Base-by-base conservation (phyloP, 1,284 basidiomycete genomes). In the Boletellus deceptivus region DNA sequence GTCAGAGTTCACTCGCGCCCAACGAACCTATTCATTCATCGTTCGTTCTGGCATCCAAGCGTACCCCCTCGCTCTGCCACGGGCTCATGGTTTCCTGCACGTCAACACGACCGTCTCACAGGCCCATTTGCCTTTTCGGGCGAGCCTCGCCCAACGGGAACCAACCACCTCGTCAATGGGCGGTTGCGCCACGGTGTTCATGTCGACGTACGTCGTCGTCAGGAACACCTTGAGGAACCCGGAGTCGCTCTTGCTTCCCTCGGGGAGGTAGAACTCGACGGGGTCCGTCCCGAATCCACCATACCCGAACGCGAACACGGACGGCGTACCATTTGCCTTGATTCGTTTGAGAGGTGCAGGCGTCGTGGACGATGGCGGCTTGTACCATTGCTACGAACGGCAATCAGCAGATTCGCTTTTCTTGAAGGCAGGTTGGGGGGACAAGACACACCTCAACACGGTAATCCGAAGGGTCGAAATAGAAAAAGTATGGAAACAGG, bases 391-490 rank as follows among this genome's bases (percentile, higher is more conserved):
- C 62, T 64, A 17, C 17, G n/a, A n/a, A n/a, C n/a, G n/a, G n/a
- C n/a, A n/a, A 22, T 49, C 7, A 40, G 37, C 48, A n/a, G 27
- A 33, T 2, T 17, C 6, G 18, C 20, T 2, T 11, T 42, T 13
- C 11, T 29, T 11, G 29, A 13, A 9, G 29, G 9, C 9, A 11
- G 29, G 6, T 29, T 25, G 3, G 10, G 10, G 17, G 10, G 36
- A 46, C 4, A n/a, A 11, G 10, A 60, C 52, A 20, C 3, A 64
- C 59, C 13, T 54, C 42, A 24, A 64, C 14, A 33, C 50, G 43
- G 5, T 64, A 62, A 37, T 64, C 59, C 5, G 52, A 62, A 6
- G 61, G 61, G 9, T 61, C 62, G 17, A 61, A 58, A 39, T 64
- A n/a, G n/a, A n/a, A n/a, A n/a, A n/a, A n/a, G n/a, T n/a, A n/a